Base-by-base conservation (phyloP, 2,329 filamentous ascomycete genomes). In the Talaromyces sp. region DNA sequence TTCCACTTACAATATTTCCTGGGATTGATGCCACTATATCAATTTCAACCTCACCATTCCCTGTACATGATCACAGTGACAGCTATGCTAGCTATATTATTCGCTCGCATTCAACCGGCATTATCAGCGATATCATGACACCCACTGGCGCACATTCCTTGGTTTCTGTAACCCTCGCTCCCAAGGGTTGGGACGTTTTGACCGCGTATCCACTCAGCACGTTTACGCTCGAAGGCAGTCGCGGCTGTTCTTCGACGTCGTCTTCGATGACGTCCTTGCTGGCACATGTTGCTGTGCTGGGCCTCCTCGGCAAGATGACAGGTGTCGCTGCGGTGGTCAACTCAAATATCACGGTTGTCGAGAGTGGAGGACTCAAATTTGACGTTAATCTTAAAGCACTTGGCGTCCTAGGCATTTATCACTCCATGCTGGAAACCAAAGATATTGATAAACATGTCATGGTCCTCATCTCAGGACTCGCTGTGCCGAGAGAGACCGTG, bases 291-390 rank as follows among this genome's bases (percentile, higher is more conserved):
- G 85, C 89, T 0, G 85, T 88, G 17, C 73, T 97, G 0, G 93
- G 93, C 0, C 77, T 97, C 1, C 63, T 96, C 3, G 88, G 83
- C 2, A 96, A 97, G 73, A 96, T 97, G 89, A 91, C 91, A 0
- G 93, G 91, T 0, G 85, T 87, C 0, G 91, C 90, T 1, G 91
- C 91, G 0, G 81, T 96, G 7, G 77, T 87, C 1, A 80, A 78
- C 37, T 86, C 78, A n/a, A 79, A 82, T 28, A 80, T 86, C 45
- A 81, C 80, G 35, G 69, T 86, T 64, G 74, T 81, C 36, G 77
- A 80, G 7, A 86, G 84, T 58, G 84, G 85, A 10, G 68, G 84
- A 15, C 74, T 94, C 19, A 73, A 84, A 7, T 74, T 95, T 11
- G 84, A 85, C 65, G 83, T 88, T 1, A 83, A 81, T 13, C 69